These are phyloP conservation scores for Flaveria brownii DNA, from an alignment of 129 eudicot genomes.

Conservation along the genomic window DNA sequence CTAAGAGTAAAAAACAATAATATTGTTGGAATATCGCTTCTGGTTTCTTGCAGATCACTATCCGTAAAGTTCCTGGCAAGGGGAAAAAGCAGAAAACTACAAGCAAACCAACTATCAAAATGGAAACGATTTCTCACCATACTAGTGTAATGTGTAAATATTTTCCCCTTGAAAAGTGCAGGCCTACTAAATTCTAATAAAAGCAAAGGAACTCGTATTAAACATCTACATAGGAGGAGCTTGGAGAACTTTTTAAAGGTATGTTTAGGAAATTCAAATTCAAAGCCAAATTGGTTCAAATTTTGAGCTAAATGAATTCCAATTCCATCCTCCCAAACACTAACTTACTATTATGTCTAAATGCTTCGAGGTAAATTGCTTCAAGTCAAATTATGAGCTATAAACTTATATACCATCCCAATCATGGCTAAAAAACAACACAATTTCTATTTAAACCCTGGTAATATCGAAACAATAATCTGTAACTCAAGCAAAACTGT, in stretches of 20 bases:
- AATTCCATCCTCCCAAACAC: no score
- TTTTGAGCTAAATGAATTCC: no score
- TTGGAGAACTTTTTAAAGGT: no score
- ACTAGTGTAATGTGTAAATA: neutral
- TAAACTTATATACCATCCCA: neutral
- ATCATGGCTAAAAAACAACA: neutral
- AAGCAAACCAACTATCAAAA: neutral
- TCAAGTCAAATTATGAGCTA: neutral
- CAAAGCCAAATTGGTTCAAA: no score
- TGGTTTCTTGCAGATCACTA: slow-evolving; percentile 10
- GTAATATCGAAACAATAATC: slow-evolving; percentile 1
- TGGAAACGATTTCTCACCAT: neutral
- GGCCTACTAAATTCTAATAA: no score
- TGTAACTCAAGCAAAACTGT: neutral
- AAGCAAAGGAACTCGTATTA: no score
- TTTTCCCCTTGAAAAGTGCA: no score
- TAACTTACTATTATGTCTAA: no score
- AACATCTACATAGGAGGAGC: no score
- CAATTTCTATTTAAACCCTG: neutral
- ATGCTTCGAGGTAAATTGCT: no score
- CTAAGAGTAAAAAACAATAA: neutral
- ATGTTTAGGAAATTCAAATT: no score
- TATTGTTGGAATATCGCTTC: neutral
- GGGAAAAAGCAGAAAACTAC: neutral
- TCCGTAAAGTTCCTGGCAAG: neutral